Evolutionary conservation across 2,329 filamentous ascomycete genomes (phyloP).

Genomic region (Hirsutella rhossiliensis): DNA sequence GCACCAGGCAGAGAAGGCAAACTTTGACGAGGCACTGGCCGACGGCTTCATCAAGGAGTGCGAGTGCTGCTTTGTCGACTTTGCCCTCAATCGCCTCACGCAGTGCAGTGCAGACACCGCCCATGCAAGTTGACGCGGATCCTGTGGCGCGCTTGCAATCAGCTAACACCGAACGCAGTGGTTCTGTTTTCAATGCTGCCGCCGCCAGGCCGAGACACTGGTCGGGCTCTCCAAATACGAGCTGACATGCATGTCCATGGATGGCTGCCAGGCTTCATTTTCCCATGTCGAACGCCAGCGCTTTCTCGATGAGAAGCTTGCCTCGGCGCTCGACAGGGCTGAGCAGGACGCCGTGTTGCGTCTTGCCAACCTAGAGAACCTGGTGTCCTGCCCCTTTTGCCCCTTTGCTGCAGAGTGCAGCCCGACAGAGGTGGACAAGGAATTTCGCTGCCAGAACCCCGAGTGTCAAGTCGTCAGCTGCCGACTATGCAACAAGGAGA

Average conservation of each 20-base stretch:
- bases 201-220: conserved; percentile 50
- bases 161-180: conserved; percentile 21
- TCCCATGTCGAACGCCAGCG: conserved; percentile 36
- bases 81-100: conserved; percentile 54
- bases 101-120: conserved; percentile 45
- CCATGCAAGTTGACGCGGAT: conserved; percentile 31
- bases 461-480: conserved; percentile 54
- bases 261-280: conserved; percentile 54
- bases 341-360: conserved; percentile 60
- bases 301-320: conserved; percentile 46
- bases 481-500: conserved; percentile 53
- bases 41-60: conserved; percentile 52
- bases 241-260: conserved; percentile 58
- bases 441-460: conserved; percentile 60
- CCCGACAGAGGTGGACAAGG: conserved; percentile 52
- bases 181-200: conserved; percentile 60
- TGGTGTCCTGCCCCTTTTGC: conserved; percentile 72
- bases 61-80: conserved; percentile 59
- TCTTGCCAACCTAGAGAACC: conserved; percentile 57
- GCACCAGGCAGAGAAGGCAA: conserved; percentile 22
- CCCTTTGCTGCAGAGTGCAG: conserved; percentile 66
- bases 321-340: conserved; percentile 53
- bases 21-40: conserved; percentile 27
- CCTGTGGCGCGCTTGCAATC: not conserved
- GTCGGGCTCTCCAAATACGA: conserved; percentile 59